Conservation (phyloP, 2,329 filamentous ascomycete species). For the Beauveria scarabaeidicola region DNA sequence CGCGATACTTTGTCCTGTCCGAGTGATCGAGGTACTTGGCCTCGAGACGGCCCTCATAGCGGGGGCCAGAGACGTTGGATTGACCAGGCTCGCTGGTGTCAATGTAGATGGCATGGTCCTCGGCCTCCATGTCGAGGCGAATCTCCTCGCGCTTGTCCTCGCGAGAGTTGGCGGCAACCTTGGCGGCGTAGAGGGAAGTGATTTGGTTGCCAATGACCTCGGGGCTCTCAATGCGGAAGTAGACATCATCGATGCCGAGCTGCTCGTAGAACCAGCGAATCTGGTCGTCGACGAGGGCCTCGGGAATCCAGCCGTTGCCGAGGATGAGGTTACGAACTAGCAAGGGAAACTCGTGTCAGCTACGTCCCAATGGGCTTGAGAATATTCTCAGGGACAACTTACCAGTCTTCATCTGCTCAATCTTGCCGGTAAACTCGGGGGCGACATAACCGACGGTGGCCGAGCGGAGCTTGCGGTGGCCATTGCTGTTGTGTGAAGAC, state of each 20-base stretch:
- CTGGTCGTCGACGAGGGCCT: constrained; percentile 73
- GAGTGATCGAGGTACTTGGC: constrained; percentile 87
- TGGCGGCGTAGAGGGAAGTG: constrained; percentile 92
- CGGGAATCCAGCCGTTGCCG: constrained; percentile 77
- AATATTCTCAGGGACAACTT: constrained; percentile 21
- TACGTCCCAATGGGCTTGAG: neutral
- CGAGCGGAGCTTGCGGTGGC: constrained; percentile 71
- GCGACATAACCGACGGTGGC: constrained; percentile 91
- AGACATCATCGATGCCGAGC: constrained; percentile 96
- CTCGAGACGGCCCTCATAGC: constrained; percentile 89
- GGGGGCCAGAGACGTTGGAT: constrained; percentile 67
- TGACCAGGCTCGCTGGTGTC: constrained; percentile 90
- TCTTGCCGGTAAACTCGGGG: constrained; percentile 87
- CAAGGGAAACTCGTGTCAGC: constrained; percentile 10
- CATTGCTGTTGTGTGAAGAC: constrained; percentile 45
- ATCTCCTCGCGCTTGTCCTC: constrained; percentile 94
- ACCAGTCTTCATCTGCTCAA: constrained; percentile 80
- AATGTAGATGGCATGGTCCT: constrained; percentile 95
- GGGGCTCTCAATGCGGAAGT: constrained; percentile 84
- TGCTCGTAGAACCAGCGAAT: constrained; percentile 96
- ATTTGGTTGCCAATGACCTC: constrained; percentile 89
- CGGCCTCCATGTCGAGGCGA: constrained; percentile 86
- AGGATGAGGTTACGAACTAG: constrained; percentile 73
- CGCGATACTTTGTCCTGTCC: constrained; percentile 69
- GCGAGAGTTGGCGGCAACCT: constrained; percentile 85